phyloP scores from a whole-genome alignment of 495 filamentous ascomycete species.

The Penicillium desertorum region DNA sequence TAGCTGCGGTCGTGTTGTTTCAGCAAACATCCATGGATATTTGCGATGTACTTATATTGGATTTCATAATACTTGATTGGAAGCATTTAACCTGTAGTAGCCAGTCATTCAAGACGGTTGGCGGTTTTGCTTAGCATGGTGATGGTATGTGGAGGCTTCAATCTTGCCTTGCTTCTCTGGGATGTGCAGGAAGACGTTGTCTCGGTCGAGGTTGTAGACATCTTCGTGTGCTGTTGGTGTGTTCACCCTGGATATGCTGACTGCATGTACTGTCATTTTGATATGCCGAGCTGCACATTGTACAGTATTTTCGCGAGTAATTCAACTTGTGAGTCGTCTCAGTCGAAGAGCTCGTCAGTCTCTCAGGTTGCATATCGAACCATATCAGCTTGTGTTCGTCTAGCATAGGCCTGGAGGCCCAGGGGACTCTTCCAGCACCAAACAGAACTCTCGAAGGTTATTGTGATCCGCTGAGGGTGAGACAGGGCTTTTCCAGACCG shows the following conservation, averaged over 20 bases:
- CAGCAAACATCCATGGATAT: not conserved
- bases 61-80: not conserved
- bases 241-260: not conserved
- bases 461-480: not conserved
- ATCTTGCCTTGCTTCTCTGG: not conserved
- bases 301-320: not conserved
- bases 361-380: not conserved
- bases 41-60: not conserved
- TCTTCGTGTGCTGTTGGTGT: not conserved
- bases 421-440: not conserved
- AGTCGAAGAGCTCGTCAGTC: not conserved
- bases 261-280: not conserved
- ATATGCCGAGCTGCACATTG: not conserved
- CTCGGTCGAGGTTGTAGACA: not conserved
- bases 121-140: not conserved
- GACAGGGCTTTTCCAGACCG: not conserved
- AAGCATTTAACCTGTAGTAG: not conserved
- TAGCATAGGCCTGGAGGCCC: not conserved
- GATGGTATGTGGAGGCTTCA: not conserved
- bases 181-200: not conserved
- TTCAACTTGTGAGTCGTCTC: not conserved
- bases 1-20: not conserved
- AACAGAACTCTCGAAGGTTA: not conserved
- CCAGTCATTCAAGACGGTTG: not conserved
- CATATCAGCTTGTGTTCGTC: not conserved